Base-by-base conservation (phyloP, 148 eudicot species). In the Pouteria glomerata region DNA sequence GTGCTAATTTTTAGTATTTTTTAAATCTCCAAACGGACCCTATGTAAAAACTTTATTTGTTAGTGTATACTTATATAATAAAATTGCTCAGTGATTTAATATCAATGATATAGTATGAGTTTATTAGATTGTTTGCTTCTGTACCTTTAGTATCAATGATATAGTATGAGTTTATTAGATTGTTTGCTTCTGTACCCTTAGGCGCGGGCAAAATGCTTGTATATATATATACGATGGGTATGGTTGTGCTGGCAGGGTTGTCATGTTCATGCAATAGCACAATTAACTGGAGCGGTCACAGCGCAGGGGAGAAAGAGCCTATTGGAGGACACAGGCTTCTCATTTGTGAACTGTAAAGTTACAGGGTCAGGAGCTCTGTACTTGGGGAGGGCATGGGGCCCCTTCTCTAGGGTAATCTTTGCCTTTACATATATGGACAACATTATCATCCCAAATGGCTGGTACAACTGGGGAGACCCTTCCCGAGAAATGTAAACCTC, bases 301-400 rank as follows among this genome's bases (percentile, higher is more conserved):
- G 98, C 98, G 3, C 98, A 94, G 74, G 95, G 97, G 10, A 82
- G 98, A 56, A 68, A 77, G n/a, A 89, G 90, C 74, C 70, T 86
- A 68, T 42, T 89, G 72, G 97, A 94, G 4, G 95, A 94, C 71
- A 89, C 90, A 12, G 98, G 98, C 0, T 94, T 90, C 77, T 89
- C 97, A 0, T 94, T 93, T 33, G 74, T 94, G 1, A 80, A 88
- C 67, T 94, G 98, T 63, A 91, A 84, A 76, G 92, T 94, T 63
- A 91, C 95, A 29, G 98, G 98, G 5, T 87, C 97, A 0, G 97
- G 98, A 0, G 88, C 88, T 3, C 75, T 91, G 8, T 94, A 89
- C 78, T 90, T 91, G 14, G 97, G 98, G 16, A 77, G 98, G 72
- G 98, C 97, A 16, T 91, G 98, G 98, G 91, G 97, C 39, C 92